Conservation (phyloP, 257 asterid genomes). For the Nicotiana benthamiana region DNA sequence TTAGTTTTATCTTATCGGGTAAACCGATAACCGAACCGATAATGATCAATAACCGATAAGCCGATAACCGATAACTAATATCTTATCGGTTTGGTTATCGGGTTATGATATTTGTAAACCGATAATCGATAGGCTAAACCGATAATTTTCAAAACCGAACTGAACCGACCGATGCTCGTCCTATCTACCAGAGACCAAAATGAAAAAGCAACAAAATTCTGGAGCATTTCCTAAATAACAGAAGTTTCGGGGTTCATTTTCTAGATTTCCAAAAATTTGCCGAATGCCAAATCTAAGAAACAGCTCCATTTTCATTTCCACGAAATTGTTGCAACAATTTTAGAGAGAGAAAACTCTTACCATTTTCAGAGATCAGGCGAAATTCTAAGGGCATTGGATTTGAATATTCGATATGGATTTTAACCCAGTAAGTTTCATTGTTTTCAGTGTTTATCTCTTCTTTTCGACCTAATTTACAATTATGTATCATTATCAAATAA, state of each 20-base stretch:
- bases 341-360: background rate
- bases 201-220: background rate
- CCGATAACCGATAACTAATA: no score
- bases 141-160: no score
- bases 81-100: no score
- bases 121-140: no score
- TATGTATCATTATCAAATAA: background rate
- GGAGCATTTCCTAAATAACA: background rate
- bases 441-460: background rate
- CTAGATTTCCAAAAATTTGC: background rate
- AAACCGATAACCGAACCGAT: no score
- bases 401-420: constrained; percentile 12
- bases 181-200: background rate
- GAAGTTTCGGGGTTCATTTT: background rate
- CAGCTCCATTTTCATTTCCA: background rate
- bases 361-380: background rate
- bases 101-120: no score
- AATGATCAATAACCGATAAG: no score
- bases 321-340: background rate
- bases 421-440: constrained; percentile 12
- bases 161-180: no score
- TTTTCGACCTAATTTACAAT: background rate
- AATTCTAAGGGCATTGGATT: background rate
- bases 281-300: background rate
- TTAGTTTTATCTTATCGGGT: no score